Conservation (phyloP, 768 basidiomycete species). For the Boletus subparvulus region DNA sequence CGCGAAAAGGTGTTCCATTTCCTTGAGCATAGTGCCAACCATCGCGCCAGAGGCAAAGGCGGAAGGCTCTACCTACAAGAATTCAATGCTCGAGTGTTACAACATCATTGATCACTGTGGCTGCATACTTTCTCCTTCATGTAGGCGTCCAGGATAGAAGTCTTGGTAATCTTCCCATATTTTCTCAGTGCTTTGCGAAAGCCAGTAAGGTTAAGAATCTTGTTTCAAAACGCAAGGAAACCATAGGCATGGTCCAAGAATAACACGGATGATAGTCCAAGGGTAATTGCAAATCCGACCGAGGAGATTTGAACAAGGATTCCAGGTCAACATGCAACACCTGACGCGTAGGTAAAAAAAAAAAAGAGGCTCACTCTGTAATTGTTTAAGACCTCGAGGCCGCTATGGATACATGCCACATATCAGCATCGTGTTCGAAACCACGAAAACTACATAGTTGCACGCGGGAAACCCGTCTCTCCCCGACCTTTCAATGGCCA, state of each 20-base stretch:
- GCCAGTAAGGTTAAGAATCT: constrained; percentile 88
- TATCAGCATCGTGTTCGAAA: constrained; percentile 11
- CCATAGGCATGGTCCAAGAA: neutral
- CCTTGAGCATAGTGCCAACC: constrained; percentile 65
- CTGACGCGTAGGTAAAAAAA: neutral
- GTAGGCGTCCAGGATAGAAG: constrained; percentile 72
- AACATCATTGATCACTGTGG: neutral
- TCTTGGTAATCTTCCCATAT: constrained; percentile 77
- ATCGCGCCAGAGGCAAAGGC: constrained; percentile 62
- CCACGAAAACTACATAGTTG: neutral
- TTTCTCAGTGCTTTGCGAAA: constrained; percentile 87
- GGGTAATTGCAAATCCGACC: neutral
- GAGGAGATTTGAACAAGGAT: neutral
- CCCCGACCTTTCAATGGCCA: neutral
- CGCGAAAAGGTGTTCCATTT: constrained; percentile 79
- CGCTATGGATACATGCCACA: constrained; percentile 40
- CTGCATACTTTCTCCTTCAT: constrained; percentile 68
- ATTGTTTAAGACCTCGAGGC: constrained; percentile 81
- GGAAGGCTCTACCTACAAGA: constrained; percentile 60
- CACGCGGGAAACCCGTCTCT: neutral
- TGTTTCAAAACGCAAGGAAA: neutral
- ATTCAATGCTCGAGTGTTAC: neutral
- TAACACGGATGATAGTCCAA: neutral
- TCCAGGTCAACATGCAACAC: neutral
- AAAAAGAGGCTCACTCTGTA: constrained; percentile 62